Evolutionary conservation across 495 filamentous ascomycete genomes (phyloP).

Genomic region (Neurospora sp.): DNA sequence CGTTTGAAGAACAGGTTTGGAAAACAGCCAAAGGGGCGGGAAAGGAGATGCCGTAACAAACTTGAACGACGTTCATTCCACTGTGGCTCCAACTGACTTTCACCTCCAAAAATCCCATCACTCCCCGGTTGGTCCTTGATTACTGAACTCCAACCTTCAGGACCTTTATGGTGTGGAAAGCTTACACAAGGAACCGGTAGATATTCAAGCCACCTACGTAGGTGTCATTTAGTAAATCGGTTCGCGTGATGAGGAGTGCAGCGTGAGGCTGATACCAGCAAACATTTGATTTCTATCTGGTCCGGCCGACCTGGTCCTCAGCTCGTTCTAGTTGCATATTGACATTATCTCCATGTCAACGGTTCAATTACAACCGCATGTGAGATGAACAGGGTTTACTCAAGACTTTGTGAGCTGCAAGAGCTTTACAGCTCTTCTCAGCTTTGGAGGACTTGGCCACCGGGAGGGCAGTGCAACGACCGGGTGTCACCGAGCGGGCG

Average conservation of each 20-base stretch:
- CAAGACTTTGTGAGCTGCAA: background rate
- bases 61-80: background rate
- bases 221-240: background rate
- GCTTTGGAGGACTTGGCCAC: background rate
- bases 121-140: background rate
- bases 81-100: background rate
- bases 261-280: background rate
- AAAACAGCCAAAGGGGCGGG: background rate
- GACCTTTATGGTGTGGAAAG: background rate
- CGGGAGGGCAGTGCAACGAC: background rate
- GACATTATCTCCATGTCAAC: background rate
- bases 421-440: background rate
- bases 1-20: background rate
- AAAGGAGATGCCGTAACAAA: background rate
- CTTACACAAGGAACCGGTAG: background rate
- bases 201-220: background rate
- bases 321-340: background rate
- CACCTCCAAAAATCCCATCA: background rate
- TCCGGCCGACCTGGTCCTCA: background rate
- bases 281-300: background rate
- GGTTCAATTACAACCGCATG: background rate
- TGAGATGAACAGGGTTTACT: background rate
- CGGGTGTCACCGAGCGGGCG: background rate
- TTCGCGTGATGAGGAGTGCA: background rate
- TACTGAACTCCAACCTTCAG: background rate